Base-by-base conservation (phyloP, 169 alveolate species). In the Plasmodium malariae region DNA sequence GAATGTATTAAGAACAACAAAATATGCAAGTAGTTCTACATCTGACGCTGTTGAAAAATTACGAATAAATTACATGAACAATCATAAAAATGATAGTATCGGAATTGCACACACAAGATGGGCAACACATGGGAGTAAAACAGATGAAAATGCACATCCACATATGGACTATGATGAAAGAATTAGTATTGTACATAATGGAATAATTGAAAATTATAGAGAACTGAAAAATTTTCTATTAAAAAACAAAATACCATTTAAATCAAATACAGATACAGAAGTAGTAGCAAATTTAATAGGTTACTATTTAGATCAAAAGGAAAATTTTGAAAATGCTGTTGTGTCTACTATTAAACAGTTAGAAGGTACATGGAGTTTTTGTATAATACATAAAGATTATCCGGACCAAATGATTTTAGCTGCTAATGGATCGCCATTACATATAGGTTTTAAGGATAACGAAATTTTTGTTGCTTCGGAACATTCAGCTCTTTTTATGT, bases 31-130 rank as follows among this genome's bases (percentile, higher is more conserved):
- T 37, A 88, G 34, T 36, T 87, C 89, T 11, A 62, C 87, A 17
- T 43, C 72, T 54, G 93, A 92, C 28, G 95, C 96, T 3, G 93
- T 95, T 9, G 98, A 98, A 80, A 94, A 95, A 48, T 80, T 97
- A 87, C 92, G 93, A 59, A 72, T 83, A 9, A 95, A 94, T 51
- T 85, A 95, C 32, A 69, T 87, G 32, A 67, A 89, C 36, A 90
- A 93, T 40, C 99, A 98, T 91, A 74, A 69, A 62, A 92, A 93
- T 69, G 93, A 95, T 83, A 89, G 68, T 71, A 94, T 97, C 4
- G 99, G 99, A 14, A 98, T 98, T 43, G 99, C 99, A 7, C 99
- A 98, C 92, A 98, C 99, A 34, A 92, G 99, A 48, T 98, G 99
- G 99, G 99, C 99, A 0, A 98, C 99, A 0, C 98, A 98, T 93